Base-by-base conservation (phyloP, 306 rosid genomes). In the Trifolium repens region DNA sequence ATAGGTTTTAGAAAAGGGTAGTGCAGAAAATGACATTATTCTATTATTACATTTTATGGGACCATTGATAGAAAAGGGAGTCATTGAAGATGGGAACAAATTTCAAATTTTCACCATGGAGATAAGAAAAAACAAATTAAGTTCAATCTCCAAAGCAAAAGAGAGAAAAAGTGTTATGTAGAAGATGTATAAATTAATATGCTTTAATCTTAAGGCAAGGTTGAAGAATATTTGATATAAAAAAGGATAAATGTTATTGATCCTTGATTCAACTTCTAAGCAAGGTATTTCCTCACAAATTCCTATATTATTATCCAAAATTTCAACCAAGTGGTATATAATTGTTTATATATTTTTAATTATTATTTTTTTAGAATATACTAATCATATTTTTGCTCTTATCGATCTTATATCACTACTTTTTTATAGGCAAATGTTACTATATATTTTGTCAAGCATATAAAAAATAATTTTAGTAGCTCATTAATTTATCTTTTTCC, bases 61-160 rank as follows among this genome's bases (percentile, higher is more conserved):
- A 70, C 76, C 32, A 50, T n/a, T 69, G 70, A 65, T 40, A 24
- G 84, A 66, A 57, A 72, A 12, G 59, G 9, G 75, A 54, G 88
- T 60, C 93, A 89, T 87, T 30, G 60, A 78, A 74, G 78, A 66
- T 74, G 10, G 52, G 69, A 74, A 34, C 72, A 61, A 11, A 50
- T 50, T 50, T 50, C 57, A 50, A 63, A 52, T 50, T 70, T 47
- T 40, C 35, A 83, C 59, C 47, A 42, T 24, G 47, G 65, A 12
- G 9, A 11, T 6, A 78, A 13, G 52, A 46, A 63, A 12, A 11
- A 11, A 30, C 26, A 30, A 26, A 57, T 12, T 26, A 24, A 61
- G 47, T 73, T 60, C 57, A 53, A 62, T 78, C 55, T 47, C 34
- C 39, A 19, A 4, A 24, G n/a, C 13, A 73, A 78, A 69, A 68